phyloP scores from a whole-genome alignment of 2,329 filamentous ascomycete genomes.

The Eutypa lata region DNA sequence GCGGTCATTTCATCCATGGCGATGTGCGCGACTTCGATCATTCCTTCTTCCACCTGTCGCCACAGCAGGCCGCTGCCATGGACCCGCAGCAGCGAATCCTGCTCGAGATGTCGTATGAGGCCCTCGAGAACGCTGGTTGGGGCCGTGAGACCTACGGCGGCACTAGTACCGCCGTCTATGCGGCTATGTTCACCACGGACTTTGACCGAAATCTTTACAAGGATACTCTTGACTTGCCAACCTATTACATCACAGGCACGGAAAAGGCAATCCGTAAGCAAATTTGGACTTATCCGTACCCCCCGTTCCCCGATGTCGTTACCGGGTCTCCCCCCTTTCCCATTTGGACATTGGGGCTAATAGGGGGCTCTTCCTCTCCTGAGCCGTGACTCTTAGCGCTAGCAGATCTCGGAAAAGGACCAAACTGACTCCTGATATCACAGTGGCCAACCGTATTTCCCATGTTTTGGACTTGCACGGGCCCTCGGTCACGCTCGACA shows the following conservation, averaged over 20 bases:
- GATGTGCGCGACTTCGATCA: slow-evolving; percentile 10
- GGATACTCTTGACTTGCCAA: slow-evolving; percentile 14
- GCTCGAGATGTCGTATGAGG: slow-evolving; percentile 11
- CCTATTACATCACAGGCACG: slow-evolving; percentile 13
- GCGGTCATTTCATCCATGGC: slow-evolving; percentile 11
- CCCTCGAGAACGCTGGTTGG: slow-evolving; percentile 9
- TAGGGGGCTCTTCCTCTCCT: too few species aligned
- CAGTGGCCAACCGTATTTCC: slow-evolving; percentile 21
- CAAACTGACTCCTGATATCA: not conserved
- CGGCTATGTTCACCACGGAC: slow-evolving; percentile 7
- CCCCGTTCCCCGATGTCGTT: not conserved
- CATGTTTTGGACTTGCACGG: slow-evolving; percentile 28
- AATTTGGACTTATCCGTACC: not conserved
- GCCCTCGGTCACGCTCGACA: slow-evolving; percentile 27
- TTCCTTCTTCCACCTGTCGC: slow-evolving; percentile 9
- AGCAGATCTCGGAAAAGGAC: not conserved
- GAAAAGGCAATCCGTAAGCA: slow-evolving; percentile 8
- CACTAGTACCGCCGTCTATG: slow-evolving; percentile 6
- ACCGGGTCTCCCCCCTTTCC: too few species aligned
- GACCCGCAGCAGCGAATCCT: slow-evolving; percentile 12
- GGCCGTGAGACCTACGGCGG: not conserved
- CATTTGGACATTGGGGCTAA: too few species aligned
- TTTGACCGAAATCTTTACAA: slow-evolving; percentile 10
- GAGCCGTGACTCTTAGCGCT: too few species aligned
- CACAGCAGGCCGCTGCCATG: slow-evolving; percentile 5